Conservation (phyloP, 768 basidiomycete species). For the Melanogaster broomeanus region DNA sequence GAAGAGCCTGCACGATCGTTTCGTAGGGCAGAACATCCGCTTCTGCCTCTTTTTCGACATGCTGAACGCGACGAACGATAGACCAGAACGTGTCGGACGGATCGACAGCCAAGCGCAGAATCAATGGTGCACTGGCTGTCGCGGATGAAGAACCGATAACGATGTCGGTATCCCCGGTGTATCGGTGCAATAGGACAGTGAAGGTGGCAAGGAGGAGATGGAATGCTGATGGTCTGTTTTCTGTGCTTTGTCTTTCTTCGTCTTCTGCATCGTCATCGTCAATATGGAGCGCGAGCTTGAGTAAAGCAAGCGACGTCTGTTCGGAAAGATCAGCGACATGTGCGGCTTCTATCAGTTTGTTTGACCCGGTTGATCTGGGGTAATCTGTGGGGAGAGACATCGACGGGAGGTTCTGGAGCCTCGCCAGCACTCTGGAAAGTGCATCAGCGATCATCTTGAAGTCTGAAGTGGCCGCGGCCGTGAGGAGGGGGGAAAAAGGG, state of each 20-base stretch:
- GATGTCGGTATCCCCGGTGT: conserved; percentile 94
- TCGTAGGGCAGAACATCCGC: conserved; percentile 83
- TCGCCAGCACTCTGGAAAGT: conserved; percentile 56
- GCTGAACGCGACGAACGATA: conserved; percentile 82
- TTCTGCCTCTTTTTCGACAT: conserved; percentile 81
- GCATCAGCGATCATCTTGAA: conserved; percentile 27
- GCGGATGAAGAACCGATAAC: conserved; percentile 89
- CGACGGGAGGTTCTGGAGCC: conserved; percentile 81
- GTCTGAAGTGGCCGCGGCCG: neutral
- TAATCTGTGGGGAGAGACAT: conserved; percentile 96
- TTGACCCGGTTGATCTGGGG: conserved; percentile 72
- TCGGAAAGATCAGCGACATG: conserved; percentile 71
- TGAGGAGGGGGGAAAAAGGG: neutral
- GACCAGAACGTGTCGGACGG: conserved; percentile 89
- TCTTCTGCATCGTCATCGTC: conserved; percentile 54
- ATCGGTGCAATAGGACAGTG: conserved; percentile 86
- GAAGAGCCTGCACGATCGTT: conserved; percentile 65
- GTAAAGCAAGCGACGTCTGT: conserved; percentile 72
- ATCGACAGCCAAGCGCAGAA: conserved; percentile 82
- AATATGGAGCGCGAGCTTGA: conserved; percentile 78
- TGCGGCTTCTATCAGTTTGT: conserved; percentile 83
- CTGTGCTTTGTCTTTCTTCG: conserved; percentile 42
- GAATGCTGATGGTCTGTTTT: conserved; percentile 74
- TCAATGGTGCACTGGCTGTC: conserved; percentile 70
- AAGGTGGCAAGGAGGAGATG: conserved; percentile 94